Percentiles rank a stretch among this genome's conserved stretches.
These are phyloP conservation scores for Penicillium sp. DNA, from an alignment of 2,329 filamentous ascomycete genomes.

Conservation along the genomic window DNA sequence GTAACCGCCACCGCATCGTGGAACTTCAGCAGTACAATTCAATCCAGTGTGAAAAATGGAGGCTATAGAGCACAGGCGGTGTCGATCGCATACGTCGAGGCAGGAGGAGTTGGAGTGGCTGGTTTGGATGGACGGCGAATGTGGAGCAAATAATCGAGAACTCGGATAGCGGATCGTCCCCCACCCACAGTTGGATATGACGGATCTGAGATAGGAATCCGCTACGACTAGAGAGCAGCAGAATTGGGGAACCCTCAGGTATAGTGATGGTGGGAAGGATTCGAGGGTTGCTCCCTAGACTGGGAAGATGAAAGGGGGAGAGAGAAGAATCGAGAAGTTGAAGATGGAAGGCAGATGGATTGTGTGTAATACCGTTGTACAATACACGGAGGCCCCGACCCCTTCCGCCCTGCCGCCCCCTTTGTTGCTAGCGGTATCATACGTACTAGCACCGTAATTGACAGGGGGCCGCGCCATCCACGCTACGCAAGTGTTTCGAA, in stretches of 20 bases:
- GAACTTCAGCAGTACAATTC: constrained; percentile 35
- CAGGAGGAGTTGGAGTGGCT: background rate
- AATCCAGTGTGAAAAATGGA: background rate
- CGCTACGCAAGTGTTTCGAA: constrained; percentile 4
- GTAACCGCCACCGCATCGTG: constrained; percentile 66
- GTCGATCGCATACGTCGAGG: background rate
- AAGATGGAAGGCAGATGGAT: constrained; percentile 4
- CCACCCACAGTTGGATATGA: constrained; percentile 9
- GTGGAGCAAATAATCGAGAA: constrained; percentile 21
- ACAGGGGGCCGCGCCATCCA: constrained; percentile 3
- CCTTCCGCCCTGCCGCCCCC: background rate
- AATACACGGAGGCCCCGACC: constrained; percentile 4
- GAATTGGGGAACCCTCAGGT: background rate
- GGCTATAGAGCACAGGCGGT: background rate
- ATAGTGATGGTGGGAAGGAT: background rate
- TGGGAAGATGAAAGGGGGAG: constrained; percentile 1
- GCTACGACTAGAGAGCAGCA: background rate
- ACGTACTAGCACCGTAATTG: background rate
- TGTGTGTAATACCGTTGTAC: constrained; percentile 22
- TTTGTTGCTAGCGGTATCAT: background rate
- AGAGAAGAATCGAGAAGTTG: background rate
- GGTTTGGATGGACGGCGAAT: background rate
- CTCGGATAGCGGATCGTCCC: constrained; percentile 24
- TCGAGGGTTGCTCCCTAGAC: background rate
- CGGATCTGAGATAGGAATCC: background rate